Evolutionary conservation across 2,329 filamentous ascomycete species (phyloP), one percentile per base, ranked within the genome.

Genomic region (Conoideocrella luteorostrata): DNA sequence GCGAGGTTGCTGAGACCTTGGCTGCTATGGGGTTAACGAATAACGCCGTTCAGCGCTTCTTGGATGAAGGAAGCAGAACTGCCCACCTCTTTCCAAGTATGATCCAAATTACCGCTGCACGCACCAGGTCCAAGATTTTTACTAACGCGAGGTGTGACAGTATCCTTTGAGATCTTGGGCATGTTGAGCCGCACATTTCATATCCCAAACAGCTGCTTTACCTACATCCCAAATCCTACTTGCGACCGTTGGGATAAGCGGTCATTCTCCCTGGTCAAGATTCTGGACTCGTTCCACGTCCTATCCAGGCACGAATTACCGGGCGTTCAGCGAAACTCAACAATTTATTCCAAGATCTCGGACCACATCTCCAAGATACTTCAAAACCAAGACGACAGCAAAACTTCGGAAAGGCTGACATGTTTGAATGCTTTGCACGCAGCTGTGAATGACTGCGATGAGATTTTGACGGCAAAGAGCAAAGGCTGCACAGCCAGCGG

Each of bases 141-240:
- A n/a, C n/a, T n/a, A n/a, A n/a, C n/a, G n/a, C n/a, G n/a, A n/a
- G 10, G 7, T 13, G 18, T 5, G 15, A 7, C 36, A 77, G 75
- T 80, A 1, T 68, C 73, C 0, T 80, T 80, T 40, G 77, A 80
- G 52, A 65, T 80, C 1, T 55, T 78, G 3, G 77, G 75, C n/a
- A 80, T 80, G 76, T 58, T 80, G 1, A 67, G 69, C 35, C 65
- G 67, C 21, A 68, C 67, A 0, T 62, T 78, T 18, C 72, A 77
- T 41, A 70, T 77, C 18, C 61, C 63, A 5, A 58, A 70, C 36
- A 76, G 65, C 39, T 66, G 63, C 45, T 80, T 74, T 48, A 73
- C 73, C 2, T 70, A 71, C 56, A 63, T 80, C 2, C 77, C 77
- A 0, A 80, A 80, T 47, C 77, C 77, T 0, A 80, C 76, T 0